phyloP scores from a whole-genome alignment of 371 early-diverging fungal species.

The Circinella umbellata region DNA sequence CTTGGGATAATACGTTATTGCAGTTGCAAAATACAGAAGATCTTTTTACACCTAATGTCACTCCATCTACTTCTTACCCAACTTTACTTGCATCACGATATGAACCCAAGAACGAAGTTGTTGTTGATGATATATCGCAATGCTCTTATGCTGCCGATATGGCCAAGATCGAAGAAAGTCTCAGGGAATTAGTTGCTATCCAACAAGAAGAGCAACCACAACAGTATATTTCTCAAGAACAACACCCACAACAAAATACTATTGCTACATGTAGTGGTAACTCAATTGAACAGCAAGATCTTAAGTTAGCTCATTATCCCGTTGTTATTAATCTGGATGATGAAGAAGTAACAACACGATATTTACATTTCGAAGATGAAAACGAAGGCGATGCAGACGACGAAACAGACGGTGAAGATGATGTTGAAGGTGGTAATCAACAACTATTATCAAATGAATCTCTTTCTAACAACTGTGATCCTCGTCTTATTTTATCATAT shows the following conservation, averaged over 20 bases:
- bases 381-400: constrained; percentile 13
- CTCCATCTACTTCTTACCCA: constrained; percentile 20
- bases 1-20: constrained; percentile 2
- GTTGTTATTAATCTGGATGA: constrained; percentile 31
- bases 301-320: constrained; percentile 16
- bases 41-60: constrained; percentile 1
- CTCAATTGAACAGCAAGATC: constrained; percentile 63
- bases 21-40: constrained; percentile 2
- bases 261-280: not conserved
- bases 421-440: not conserved
- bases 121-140: not conserved
- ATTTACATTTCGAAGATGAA: constrained; percentile 29
- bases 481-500: not conserved
- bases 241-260: constrained; percentile 7
- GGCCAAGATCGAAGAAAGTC: constrained; percentile 18
- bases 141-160: constrained; percentile 6
- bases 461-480: not conserved
- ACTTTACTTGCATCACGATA: constrained; percentile 27
- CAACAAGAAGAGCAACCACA: constrained; percentile 21
- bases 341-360: constrained; percentile 25
- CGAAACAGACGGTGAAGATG: constrained; percentile 5
- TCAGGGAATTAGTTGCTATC: constrained; percentile 15
- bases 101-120: constrained; percentile 18
- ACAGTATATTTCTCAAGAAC: constrained; percentile 12
- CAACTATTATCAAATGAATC: not conserved